Evolutionary conservation across 495 filamentous ascomycete genomes (phyloP), one percentile per base, ranked within the genome.

Genomic region (Penicillium macrosclerotiorum): DNA sequence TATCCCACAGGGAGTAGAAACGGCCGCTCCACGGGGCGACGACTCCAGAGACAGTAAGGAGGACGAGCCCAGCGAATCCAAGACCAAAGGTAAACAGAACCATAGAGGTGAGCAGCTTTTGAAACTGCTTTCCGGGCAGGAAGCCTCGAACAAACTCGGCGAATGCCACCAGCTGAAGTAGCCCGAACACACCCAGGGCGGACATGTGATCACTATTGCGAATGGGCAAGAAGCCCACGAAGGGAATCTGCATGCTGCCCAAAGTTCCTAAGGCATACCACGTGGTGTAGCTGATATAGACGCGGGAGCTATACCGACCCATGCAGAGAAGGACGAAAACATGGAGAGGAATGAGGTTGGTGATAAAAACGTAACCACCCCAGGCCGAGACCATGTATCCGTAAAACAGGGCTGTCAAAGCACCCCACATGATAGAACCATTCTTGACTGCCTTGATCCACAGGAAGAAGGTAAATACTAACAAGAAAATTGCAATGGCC

Each of bases 351-450:
- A 99, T 84, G 65, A 99, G 73, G 61, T 96, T 97, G 50, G 94
- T 99, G 60, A 99, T 99, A 79, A 99, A 99, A 51, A 96, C 94
- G 67, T 99, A 99, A 63, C 94, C 94, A 75, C 94, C 94, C 94
- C 94, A 99, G 25, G 94, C 93, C 41, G 91, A 90, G 29, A 99
- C 94, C 94, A 99, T 99, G 78, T 99, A 99, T 46, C 94, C 94
- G 67, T 99, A 99, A 73, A 95, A 99, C 47, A 99, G 72, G 26
- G 94, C 94, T 49, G 91, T 91, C 49, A 96, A 74, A 12, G 88
- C 91, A 39, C 89, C 93, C 92, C 92, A 99, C 67, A 95, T 87
- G 43, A 90, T 86, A 13, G 92, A 96, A 20, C 94, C 94, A 50
- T 86, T 82, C 75, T 97, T 99, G 50, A 99, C 77, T 2, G 93